These are phyloP conservation scores for Cornus florida DNA, from an alignment of 148 eudicot genomes.

Conservation along the genomic window DNA sequence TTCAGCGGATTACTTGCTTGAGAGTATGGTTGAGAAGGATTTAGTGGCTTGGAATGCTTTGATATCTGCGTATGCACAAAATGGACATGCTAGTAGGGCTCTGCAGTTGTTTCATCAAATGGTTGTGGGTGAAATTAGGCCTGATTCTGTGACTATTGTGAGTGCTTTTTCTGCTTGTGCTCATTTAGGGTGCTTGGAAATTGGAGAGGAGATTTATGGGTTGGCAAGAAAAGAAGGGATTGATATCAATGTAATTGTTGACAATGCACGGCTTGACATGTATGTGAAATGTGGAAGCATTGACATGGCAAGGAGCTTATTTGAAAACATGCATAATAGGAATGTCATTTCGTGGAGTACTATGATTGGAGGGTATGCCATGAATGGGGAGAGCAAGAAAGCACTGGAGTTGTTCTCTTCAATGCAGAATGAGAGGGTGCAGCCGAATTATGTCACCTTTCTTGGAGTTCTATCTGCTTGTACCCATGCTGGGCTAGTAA, in stretches of 20 bases:
- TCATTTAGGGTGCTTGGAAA: conserved; percentile 10
- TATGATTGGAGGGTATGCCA: conserved; percentile 13
- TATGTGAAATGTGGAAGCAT: conserved; percentile 7
- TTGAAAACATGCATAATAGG: conserved; percentile 4
- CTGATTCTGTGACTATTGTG: conserved; percentile 9
- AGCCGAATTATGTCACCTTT: conserved; percentile 11
- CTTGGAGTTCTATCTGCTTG: conserved; percentile 12
- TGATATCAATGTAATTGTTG: background rate
- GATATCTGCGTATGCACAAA: conserved; percentile 4
- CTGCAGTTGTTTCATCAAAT: background rate
- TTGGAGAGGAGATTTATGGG: background rate
- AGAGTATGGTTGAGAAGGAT: conserved; percentile 9
- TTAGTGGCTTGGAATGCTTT: conserved; percentile 16
- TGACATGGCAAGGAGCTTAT: conserved; percentile 3
- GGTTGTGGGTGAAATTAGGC: conserved; percentile 1
- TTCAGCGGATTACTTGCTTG: conserved; percentile 6
- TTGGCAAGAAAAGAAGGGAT: conserved; percentile 5
- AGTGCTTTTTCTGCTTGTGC: conserved; percentile 10
- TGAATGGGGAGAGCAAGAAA: conserved; percentile 15
- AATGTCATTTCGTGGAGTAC: conserved; percentile 15
- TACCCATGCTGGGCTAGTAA: conserved; percentile 13
- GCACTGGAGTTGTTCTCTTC: conserved; percentile 7
- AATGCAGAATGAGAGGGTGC: conserved; percentile 6
- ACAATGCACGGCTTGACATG: conserved; percentile 10
- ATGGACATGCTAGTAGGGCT: conserved; percentile 6